A percentile compares a stretch with the other conserved stretches of the same genome.
phyloP scores from a whole-genome alignment of 2,329 filamentous ascomycete species.

The Neocatenulostroma microsporum region DNA sequence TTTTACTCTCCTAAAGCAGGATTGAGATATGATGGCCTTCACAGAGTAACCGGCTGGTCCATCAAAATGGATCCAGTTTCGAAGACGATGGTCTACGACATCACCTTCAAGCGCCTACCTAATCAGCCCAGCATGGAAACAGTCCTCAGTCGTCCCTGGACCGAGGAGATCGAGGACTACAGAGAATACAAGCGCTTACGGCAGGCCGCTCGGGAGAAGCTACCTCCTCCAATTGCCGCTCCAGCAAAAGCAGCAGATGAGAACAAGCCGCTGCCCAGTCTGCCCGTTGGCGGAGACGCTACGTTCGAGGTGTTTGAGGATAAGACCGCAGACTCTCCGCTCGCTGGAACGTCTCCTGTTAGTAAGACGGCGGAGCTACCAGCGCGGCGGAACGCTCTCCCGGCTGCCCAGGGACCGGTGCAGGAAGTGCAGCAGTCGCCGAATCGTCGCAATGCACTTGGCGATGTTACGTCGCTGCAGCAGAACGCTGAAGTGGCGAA shows the following conservation, averaged over 20 bases:
- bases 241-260: neutral
- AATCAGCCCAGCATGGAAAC: conserved; percentile 27
- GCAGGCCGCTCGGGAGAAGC: conserved; percentile 6
- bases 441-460: too few species aligned
- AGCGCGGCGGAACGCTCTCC: too few species aligned
- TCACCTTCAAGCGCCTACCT: conserved; percentile 32
- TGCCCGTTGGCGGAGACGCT: neutral
- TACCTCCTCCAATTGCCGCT: too few species aligned
- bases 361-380: conserved; percentile 2
- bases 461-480: too few species aligned
- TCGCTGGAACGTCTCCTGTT: neutral
- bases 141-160: conserved; percentile 33
- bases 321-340: conserved; percentile 3
- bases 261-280: neutral
- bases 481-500: too few species aligned
- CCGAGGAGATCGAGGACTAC: conserved; percentile 43
- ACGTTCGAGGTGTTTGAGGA: conserved; percentile 5
- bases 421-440: too few species aligned
- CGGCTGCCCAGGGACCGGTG: too few species aligned
- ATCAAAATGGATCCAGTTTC: conserved; percentile 25
- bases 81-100: conserved; percentile 29
- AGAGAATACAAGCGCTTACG: conserved; percentile 39
- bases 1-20: conserved; percentile 41
- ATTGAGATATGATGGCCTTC: conserved; percentile 43
- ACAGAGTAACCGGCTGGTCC: conserved; percentile 36